Evolutionary conservation across 495 filamentous ascomycete genomes (phyloP).

Genomic region (Trichoderma orchidacearum): DNA sequence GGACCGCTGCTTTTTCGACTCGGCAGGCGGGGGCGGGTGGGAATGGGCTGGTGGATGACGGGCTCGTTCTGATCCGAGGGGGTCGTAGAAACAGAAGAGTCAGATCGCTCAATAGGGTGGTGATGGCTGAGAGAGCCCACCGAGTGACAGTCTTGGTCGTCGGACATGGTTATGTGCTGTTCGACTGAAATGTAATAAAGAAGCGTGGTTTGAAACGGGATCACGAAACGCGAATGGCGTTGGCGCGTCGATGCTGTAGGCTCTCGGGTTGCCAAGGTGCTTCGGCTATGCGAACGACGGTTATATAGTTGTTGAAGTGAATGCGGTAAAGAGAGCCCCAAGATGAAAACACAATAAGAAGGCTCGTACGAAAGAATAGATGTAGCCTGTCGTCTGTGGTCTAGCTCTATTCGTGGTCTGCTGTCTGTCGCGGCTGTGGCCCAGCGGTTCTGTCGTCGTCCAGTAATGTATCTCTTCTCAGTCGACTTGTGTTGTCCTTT

Average conservation of each 20-base stretch:
- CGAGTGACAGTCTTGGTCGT: background rate
- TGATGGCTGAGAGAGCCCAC: background rate
- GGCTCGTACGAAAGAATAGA: no score
- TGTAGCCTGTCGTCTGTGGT: background rate
- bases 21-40: conserved; percentile 36
- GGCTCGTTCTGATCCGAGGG: conserved; percentile 17
- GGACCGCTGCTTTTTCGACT: conserved; percentile 67
- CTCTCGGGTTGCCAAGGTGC: background rate
- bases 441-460: background rate
- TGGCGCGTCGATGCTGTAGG: background rate
- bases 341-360: no score
- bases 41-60: conserved; percentile 24
- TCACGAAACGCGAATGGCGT: background rate
- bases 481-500: background rate
- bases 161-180: background rate
- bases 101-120: conserved; percentile 13
- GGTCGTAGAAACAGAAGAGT: conserved; percentile 19
- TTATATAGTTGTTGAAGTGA: no score
- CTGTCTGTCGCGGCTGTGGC: background rate
- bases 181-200: background rate
- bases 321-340: no score
- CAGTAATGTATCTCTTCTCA: background rate
- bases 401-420: background rate
- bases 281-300: background rate
- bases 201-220: no score